Base-by-base conservation (phyloP, 805 yeast genomes). In the Metschnikowia peoriensis region DNA sequence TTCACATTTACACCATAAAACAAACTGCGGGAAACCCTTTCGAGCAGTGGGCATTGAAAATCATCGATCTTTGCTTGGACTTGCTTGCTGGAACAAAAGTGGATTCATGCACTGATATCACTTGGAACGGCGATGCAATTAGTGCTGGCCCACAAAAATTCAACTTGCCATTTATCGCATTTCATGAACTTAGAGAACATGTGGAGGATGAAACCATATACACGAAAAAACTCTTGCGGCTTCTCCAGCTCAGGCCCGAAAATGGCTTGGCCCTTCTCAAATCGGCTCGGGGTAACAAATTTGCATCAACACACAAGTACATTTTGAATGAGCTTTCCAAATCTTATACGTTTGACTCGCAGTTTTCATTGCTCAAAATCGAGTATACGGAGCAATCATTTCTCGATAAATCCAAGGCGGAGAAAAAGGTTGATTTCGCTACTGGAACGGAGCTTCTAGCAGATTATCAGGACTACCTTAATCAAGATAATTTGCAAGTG, bases 301-400 rank as follows among this genome's bases (percentile, higher is more conserved):
- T 62, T 48, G 62, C 58, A 40, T 53, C 56, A 4, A 66, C 68
- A 6, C 73, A 72, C 53, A 63, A 61, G 44, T 56, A 57, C 11
- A 71, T 75, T 22, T 56, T 74, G 58, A 57, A 64, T 35, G 72
- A 72, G 41, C 49, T 72, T 1, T 53, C 70, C 6, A 54, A 58
- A 27, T 56, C 63, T 2, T 50, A 58, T 15, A 47, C 52, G 10
- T 56, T 63, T 27, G 67, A 63, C 38, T 38, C 59, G 12, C 66
- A 59, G 32, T 67, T 71, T 50, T 53, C 70, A 0, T 53, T 59
- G 1, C 63, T 75, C 11, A 70, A 67, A 48, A 61, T 72, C 12
- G 78, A 75, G 39, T 67, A 67, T 44, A 55, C 71, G 17, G 78
- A 75, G 53, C 61, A 67, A 22, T 46, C 65, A 0, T 66, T 66